Conservation (phyloP, 2,329 filamentous ascomycete genomes). For the Neobulgaria alba region DNA sequence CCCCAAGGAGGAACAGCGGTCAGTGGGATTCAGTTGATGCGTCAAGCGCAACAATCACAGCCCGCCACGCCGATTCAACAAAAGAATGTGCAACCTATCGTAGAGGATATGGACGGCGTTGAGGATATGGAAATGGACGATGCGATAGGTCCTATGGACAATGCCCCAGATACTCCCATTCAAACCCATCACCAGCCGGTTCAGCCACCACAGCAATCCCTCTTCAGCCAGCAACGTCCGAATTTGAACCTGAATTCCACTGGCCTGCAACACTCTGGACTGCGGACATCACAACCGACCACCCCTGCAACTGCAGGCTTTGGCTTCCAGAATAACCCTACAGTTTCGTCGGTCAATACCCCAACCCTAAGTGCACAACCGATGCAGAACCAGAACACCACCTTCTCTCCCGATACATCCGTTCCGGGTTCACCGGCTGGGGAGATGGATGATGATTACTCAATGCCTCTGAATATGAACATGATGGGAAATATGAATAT, state of each 20-base stretch:
- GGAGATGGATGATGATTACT: conserved; percentile 64
- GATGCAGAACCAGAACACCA: conserved; percentile 46
- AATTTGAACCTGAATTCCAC: conserved; percentile 70
- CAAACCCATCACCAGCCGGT: conserved; percentile 46
- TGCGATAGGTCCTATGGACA: conserved; percentile 56
- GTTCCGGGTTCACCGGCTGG: conserved; percentile 62
- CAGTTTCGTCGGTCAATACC: conserved; percentile 94
- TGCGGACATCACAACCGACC: conserved; percentile 77
- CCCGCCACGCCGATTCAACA: conserved; percentile 26
- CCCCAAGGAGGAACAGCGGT: conserved; percentile 23
- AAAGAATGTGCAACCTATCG: conserved; percentile 16
- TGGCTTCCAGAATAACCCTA: conserved; percentile 84
- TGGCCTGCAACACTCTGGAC: conserved; percentile 64
- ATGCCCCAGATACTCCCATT: conserved; percentile 41
- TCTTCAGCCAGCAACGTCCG: conserved; percentile 59
- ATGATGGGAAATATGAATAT: conserved; percentile 55
- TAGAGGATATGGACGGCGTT: conserved; percentile 70
- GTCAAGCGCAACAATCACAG: conserved; percentile 28
- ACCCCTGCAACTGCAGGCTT: conserved; percentile 74
- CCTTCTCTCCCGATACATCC: conserved; percentile 48
- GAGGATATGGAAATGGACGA: conserved; percentile 98
- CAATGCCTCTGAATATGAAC: conserved; percentile 49
- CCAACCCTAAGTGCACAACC: conserved; percentile 77
- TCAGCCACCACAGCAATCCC: conserved; percentile 56
- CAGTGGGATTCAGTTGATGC: conserved; percentile 28